phyloP scores from a whole-genome alignment of 345 rosid species.

The Camelina laxa region DNA sequence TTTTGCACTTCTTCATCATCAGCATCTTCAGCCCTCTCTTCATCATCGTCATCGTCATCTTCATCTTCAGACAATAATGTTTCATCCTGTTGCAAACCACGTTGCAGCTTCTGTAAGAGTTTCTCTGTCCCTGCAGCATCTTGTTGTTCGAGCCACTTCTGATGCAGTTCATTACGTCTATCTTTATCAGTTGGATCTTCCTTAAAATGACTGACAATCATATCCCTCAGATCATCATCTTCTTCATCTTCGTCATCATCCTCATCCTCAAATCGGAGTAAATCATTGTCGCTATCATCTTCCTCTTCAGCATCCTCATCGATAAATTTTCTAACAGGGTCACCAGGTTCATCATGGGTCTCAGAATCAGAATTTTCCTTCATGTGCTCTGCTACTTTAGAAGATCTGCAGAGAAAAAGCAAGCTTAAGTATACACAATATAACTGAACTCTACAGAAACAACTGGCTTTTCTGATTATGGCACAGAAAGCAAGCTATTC shows the following conservation, averaged over 20 bases:
- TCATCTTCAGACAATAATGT: constrained; percentile 52
- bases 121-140: constrained; percentile 87
- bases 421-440: constrained; percentile 18
- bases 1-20: constrained; percentile 52
- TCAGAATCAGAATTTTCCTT: constrained; percentile 61
- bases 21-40: constrained; percentile 53
- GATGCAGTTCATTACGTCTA: constrained; percentile 86
- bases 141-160: constrained; percentile 88
- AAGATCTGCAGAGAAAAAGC: constrained; percentile 48
- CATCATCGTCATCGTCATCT: constrained; percentile 47
- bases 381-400: constrained; percentile 62
- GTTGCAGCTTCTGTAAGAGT: constrained; percentile 71
- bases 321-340: constrained; percentile 80
- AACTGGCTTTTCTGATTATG: constrained; percentile 31
- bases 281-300: constrained; percentile 92
- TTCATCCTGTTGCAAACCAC: constrained; percentile 56
- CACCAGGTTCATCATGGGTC: constrained; percentile 54
- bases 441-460: neutral
- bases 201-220: constrained; percentile 71
- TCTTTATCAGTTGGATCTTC: constrained; percentile 78
- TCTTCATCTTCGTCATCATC: constrained; percentile 85
- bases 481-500: neutral
- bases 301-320: constrained; percentile 96
- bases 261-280: constrained; percentile 61
- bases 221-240: constrained; percentile 67